Conservation (phyloP, 495 filamentous ascomycete species). For the Aspergillus hancockii region DNA sequence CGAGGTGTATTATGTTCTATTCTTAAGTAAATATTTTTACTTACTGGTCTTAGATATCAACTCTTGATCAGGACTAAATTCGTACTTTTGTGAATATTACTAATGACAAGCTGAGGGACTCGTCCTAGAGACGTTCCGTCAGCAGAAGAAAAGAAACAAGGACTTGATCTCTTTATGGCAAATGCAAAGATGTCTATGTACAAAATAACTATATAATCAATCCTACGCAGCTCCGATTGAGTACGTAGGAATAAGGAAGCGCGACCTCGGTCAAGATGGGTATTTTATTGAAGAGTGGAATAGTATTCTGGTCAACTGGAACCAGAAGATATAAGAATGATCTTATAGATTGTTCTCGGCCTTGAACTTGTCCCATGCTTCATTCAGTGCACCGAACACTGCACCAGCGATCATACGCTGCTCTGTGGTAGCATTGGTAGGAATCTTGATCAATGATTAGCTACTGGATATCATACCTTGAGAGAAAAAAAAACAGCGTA, state of each 20-base stretch:
- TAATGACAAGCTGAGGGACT: background rate
- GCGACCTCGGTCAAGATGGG: conserved; percentile 7
- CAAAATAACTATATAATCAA: conserved; percentile 1
- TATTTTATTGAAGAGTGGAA: conserved; percentile 13
- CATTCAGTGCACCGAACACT: conserved; percentile 92
- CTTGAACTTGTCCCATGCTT: conserved; percentile 98
- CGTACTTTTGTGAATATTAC: background rate
- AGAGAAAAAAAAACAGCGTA: conserved; percentile 45
- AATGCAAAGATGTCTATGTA: conserved; percentile 3
- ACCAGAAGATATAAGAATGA: conserved; percentile 2
- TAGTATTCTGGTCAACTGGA: background rate
- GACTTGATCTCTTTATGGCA: background rate
- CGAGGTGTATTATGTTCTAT: background rate
- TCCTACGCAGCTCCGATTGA: background rate
- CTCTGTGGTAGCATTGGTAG: conserved; percentile 87
- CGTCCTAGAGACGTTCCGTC: background rate
- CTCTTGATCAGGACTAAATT: background rate
- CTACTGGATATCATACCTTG: background rate
- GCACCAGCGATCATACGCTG: conserved; percentile 87
- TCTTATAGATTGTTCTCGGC: conserved; percentile 67
- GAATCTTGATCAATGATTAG: conserved; percentile 56
- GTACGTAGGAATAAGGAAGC: background rate
- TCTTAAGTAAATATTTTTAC: background rate
- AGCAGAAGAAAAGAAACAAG: background rate
- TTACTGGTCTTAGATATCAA: background rate